Evolutionary conservation across 2,329 filamentous ascomycete genomes (phyloP).

Genomic region (Sclerotinia minor): DNA sequence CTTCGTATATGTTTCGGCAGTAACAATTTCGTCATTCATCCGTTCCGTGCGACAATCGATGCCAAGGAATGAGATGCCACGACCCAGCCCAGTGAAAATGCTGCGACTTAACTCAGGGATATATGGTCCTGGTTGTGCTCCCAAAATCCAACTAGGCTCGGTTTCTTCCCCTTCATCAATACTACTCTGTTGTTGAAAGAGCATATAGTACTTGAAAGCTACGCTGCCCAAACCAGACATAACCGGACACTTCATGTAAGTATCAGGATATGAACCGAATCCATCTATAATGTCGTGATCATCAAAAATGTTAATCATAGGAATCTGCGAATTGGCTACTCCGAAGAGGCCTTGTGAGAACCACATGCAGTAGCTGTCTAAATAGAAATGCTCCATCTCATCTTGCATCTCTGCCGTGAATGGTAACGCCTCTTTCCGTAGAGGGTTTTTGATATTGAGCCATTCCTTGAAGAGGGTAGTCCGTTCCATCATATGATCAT

Average conservation of each 20-base stretch:
- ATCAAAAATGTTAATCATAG: conserved; percentile 98
- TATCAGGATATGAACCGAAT: conserved; percentile 87
- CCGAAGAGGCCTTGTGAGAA: conserved; percentile 94
- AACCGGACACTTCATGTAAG: conserved; percentile 87
- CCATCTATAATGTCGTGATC: conserved; percentile 93
- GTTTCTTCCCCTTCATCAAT: conserved; percentile 74
- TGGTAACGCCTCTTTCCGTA: conserved; percentile 74
- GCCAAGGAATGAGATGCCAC: conserved; percentile 77
- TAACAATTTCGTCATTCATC: conserved; percentile 77
- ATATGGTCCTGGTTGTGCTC: conserved; percentile 78
- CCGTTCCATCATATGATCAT: conserved; percentile 77
- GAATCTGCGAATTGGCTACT: conserved; percentile 91
- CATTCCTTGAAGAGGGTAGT: conserved; percentile 79
- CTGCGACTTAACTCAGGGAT: conserved; percentile 84
- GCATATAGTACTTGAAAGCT: conserved; percentile 97
- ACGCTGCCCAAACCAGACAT: conserved; percentile 87
- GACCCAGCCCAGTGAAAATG: conserved; percentile 80
- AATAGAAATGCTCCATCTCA: conserved; percentile 84
- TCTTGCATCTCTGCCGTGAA: conserved; percentile 82
- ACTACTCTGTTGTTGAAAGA: conserved; percentile 95
- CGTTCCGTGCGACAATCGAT: conserved; percentile 91
- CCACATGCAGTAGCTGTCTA: conserved; percentile 88
- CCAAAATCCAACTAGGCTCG: conserved; percentile 91
- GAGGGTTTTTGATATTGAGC: conserved; percentile 76
- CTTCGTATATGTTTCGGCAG: conserved; percentile 77